These are phyloP conservation scores for Beauveria pseudobassiana DNA, from an alignment of 2,329 filamentous ascomycete genomes.

Conservation along the genomic window DNA sequence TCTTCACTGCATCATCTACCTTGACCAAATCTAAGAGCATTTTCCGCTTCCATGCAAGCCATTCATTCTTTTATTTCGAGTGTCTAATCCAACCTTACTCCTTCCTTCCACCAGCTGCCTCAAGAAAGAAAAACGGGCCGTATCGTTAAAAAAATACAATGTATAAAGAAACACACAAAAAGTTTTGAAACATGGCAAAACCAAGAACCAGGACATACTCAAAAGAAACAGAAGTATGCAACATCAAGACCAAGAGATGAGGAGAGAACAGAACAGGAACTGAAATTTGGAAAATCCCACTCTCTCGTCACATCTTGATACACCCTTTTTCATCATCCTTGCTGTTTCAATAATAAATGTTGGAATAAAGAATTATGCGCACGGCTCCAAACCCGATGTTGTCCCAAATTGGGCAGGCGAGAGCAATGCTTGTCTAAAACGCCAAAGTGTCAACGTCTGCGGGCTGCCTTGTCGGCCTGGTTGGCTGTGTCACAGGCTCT, in stretches of 20 bases:
- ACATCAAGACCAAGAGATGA: not conserved
- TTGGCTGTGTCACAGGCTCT: not conserved
- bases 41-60: not conserved
- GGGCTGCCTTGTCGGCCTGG: not conserved
- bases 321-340: not conserved
- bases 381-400: not conserved
- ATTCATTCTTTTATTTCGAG: not conserved
- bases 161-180: not conserved
- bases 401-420: not conserved
- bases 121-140: not conserved
- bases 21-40: too few species aligned
- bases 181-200: not conserved
- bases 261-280: not conserved
- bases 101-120: not conserved
- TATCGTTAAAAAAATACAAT: slow-evolving; percentile 4
- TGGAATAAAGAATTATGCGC: not conserved
- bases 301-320: not conserved
- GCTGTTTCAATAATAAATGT: not conserved
- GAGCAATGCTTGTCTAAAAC: slow-evolving; percentile 3
- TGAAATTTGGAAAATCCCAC: not conserved
- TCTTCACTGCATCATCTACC: not conserved
- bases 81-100: slow-evolving; percentile 8
- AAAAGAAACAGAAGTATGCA: not conserved
- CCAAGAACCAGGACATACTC: not conserved
- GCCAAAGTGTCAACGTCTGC: slow-evolving; percentile 1